These are phyloP conservation scores for Pilobolus umbonatus DNA, from an alignment of 192 early-diverging fungal species.

Conservation along the genomic window DNA sequence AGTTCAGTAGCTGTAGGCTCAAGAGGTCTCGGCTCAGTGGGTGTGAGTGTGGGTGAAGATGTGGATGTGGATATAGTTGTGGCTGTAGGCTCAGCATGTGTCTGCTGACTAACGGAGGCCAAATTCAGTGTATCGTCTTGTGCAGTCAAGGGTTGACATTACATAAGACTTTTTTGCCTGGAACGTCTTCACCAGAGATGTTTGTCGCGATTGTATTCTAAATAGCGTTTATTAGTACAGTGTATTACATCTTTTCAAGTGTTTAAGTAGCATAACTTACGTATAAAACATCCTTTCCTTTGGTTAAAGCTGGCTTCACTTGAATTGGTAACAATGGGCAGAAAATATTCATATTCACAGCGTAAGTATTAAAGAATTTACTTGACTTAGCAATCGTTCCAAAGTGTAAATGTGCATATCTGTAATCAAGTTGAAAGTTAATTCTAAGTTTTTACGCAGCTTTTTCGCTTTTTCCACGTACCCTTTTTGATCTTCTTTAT, in stretches of 20 bases:
- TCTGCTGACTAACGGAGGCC: neutral
- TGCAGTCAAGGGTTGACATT: slow-evolving; percentile 9
- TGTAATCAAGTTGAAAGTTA: slow-evolving; percentile 18
- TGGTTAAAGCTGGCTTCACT: slow-evolving; percentile 10
- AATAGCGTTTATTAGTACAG: slow-evolving; percentile 10
- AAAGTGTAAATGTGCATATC: slow-evolving; percentile 6
- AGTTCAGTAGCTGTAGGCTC: neutral
- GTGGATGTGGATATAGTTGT: neutral
- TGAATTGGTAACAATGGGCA: slow-evolving; percentile 8
- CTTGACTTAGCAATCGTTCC: neutral
- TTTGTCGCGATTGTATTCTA: slow-evolving; percentile 10
- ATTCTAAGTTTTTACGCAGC: slow-evolving; percentile 14
- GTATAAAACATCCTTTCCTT: slow-evolving; percentile 1
- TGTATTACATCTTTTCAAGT: slow-evolving; percentile 13
- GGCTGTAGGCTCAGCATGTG: slow-evolving; percentile 3
- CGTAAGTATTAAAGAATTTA: slow-evolving; percentile 8
- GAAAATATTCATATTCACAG: slow-evolving; percentile 2
- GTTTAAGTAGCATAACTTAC: slow-evolving; percentile 17
- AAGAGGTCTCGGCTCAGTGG: neutral
- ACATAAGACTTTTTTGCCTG: slow-evolving; percentile 4
- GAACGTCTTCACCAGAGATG: slow-evolving; percentile 13
- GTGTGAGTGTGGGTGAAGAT: neutral
- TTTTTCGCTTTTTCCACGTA: slow-evolving; percentile 12
- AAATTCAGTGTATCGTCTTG: neutral
- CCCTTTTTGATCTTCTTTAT: slow-evolving; percentile 3